Percentiles rank a stretch among this genome's conserved stretches.
These are phyloP conservation scores for Russula vinacea DNA, from an alignment of 768 basidiomycete species.

Conservation along the genomic window DNA sequence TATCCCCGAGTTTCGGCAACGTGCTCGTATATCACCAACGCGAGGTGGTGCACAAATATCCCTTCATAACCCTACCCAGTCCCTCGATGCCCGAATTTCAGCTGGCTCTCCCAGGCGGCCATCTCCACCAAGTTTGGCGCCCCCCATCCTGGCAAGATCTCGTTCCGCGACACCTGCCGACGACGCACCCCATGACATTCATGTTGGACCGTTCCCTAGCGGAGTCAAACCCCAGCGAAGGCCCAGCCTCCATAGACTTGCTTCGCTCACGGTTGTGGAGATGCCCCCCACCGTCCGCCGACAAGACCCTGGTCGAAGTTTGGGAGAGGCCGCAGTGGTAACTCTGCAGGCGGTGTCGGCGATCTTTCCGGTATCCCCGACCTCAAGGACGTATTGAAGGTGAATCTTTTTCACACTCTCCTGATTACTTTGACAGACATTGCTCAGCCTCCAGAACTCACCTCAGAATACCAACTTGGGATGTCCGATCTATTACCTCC, in stretches of 20 bases:
- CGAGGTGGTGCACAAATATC: constrained; percentile 9
- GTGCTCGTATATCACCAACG: constrained; percentile 20
- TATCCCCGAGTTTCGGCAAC: constrained; percentile 5
- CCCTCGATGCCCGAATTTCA: constrained; percentile 46
- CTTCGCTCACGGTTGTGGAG: constrained; percentile 56
- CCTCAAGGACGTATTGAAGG: constrained; percentile 73
- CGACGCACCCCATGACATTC: constrained; percentile 9
- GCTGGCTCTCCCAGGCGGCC: constrained; percentile 24
- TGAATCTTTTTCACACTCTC: constrained; percentile 31
- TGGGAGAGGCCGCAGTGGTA: constrained; percentile 48
- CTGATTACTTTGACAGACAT: constrained; percentile 5
- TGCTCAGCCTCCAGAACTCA: constrained; percentile 57
- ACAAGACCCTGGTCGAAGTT: constrained; percentile 45
- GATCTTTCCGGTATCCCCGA: constrained; percentile 50
- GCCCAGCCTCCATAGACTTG: constrained; percentile 48
- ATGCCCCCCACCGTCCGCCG: constrained; percentile 39
- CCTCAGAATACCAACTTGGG: constrained; percentile 67
- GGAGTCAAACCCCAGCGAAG: constrained; percentile 32
- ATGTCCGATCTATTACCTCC: constrained; percentile 70
- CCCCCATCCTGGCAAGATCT: constrained; percentile 36
- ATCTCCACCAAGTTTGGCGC: constrained; percentile 36
- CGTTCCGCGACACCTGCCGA: constrained; percentile 38
- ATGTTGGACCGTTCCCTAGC: constrained; percentile 17
- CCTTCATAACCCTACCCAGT: constrained; percentile 52
- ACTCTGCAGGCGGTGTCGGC: constrained; percentile 43